Evolutionary conservation across 306 rosid genomes (phyloP), one percentile per base, ranked within the genome.

Genomic region (Malus fusca): DNA sequence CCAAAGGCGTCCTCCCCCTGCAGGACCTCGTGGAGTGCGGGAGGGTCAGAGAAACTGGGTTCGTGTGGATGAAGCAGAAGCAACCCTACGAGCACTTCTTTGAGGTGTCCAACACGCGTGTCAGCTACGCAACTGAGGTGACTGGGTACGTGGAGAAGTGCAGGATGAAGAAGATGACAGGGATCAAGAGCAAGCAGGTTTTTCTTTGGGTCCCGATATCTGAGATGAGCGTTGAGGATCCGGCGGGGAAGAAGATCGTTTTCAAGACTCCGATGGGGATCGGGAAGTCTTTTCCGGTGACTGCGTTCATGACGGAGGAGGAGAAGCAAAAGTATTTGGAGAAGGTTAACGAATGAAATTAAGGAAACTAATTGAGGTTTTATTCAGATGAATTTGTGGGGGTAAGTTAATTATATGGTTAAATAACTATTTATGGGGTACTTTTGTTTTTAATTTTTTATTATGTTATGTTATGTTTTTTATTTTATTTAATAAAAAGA

Each of bases 11-110:
- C 25, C 87, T 92, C 64, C 93, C 97, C 0, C 33, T 92, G 80
- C 59, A 85, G 11, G 92, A 92, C 68, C 72, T 92, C n/a, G 92
- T 72, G 77, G 96, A 90, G 82, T 92, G 96, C 65, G 97, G 97
- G 2, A 84, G 96, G 6, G 92, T 87, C 10, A 66, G 82, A 56
- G 96, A 90, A 72, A 92, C 90, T 0, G 97, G 97, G 55, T 92
- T 88, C 28, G 93, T 92, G 77, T 92, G 97, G 97, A 92, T 92
- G 96, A 89, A 80, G 48, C 93, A 82, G 25, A 92, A 78, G 76
- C 81, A 70, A 1, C 96, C 97, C 0, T 86, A 75, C 62, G 97
- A 92, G 79, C 97, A 92, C 76, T 83, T 83, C 80, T 92, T 92
- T 25, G 84, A 30, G 58, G 78, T 68, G 23, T 67, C 86, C 6